Conservation (phyloP, 495 filamentous ascomycete genomes). For the Aspergillus steynii region DNA sequence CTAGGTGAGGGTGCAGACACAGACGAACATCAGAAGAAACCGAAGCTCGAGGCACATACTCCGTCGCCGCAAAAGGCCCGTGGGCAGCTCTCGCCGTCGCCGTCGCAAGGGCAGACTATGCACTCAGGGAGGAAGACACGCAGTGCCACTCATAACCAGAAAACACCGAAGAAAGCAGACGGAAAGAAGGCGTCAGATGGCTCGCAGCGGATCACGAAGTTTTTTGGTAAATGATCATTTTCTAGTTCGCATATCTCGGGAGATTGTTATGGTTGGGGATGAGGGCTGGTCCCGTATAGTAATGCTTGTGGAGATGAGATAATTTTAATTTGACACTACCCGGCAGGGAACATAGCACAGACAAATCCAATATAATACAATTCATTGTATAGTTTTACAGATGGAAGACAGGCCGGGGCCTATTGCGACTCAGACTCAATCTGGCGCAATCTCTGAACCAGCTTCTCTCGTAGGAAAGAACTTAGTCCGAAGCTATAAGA, state of each 20-base stretch:
- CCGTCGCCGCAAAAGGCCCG: slow-evolving; percentile 26
- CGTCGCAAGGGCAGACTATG: slow-evolving; percentile 12
- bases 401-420: neutral
- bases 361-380: neutral
- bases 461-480: slow-evolving; percentile 56
- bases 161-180: slow-evolving; percentile 45
- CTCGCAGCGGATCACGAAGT: slow-evolving; percentile 81
- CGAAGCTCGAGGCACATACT: slow-evolving; percentile 22
- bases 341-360: neutral
- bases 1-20: slow-evolving; percentile 16
- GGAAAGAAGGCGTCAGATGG: slow-evolving; percentile 55
- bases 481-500: slow-evolving; percentile 52
- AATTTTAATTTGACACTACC: neutral
- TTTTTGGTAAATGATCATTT: slow-evolving; percentile 63
- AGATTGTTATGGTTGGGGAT: slow-evolving; percentile 1
- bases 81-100: slow-evolving; percentile 11
- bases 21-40: slow-evolving; percentile 25
- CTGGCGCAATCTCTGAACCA: slow-evolving; percentile 50
- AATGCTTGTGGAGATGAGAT: neutral
- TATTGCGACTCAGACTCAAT: slow-evolving; percentile 23
- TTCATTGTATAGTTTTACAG: neutral
- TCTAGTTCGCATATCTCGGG: neutral
- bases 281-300: slow-evolving; percentile 1
- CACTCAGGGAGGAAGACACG: slow-evolving; percentile 27
- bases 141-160: slow-evolving; percentile 45